Conservation (phyloP, 2,329 filamentous ascomycete genomes). For the Nannizziopsis barbatae region DNA sequence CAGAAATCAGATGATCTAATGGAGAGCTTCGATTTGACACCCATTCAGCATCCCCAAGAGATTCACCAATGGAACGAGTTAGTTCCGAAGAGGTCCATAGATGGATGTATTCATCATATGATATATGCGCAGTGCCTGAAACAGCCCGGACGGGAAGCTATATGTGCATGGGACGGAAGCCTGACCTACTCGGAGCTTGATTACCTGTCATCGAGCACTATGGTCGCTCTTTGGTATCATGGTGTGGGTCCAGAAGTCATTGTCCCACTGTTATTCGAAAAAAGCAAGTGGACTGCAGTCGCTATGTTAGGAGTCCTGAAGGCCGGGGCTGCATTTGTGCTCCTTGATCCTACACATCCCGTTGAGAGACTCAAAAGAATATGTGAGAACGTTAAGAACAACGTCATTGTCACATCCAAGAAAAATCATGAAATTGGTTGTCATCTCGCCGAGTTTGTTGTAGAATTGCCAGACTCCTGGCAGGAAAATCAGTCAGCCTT, state of each 20-base stretch:
- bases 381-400: constrained; percentile 9
- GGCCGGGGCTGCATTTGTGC: constrained; percentile 15
- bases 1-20: background rate
- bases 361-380: constrained; percentile 13
- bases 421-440: background rate
- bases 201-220: constrained; percentile 16
- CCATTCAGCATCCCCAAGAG: constrained; percentile 1
- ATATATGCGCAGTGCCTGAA: constrained; percentile 11
- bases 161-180: constrained; percentile 18
- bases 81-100: constrained; percentile 1
- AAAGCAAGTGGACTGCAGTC: constrained; percentile 14
- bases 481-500: too few relatives aligned
- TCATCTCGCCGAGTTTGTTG: background rate
- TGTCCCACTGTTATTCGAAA: constrained; percentile 15
- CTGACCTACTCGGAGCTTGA: constrained; percentile 16
- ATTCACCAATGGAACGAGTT: constrained; percentile 5
- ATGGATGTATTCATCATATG: constrained; percentile 16
- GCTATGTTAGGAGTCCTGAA: constrained; percentile 15
- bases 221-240: constrained; percentile 12
- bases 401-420: constrained; percentile 11
- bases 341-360: constrained; percentile 13
- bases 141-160: constrained; percentile 15
- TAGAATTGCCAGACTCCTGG: background rate
- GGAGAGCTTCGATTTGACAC: background rate
- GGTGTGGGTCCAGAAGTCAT: constrained; percentile 17